A percentile compares a stretch with the other conserved stretches of the same genome.
Conservation (phyloP, 331 rosid species). For the Spiraea crenata region DNA sequence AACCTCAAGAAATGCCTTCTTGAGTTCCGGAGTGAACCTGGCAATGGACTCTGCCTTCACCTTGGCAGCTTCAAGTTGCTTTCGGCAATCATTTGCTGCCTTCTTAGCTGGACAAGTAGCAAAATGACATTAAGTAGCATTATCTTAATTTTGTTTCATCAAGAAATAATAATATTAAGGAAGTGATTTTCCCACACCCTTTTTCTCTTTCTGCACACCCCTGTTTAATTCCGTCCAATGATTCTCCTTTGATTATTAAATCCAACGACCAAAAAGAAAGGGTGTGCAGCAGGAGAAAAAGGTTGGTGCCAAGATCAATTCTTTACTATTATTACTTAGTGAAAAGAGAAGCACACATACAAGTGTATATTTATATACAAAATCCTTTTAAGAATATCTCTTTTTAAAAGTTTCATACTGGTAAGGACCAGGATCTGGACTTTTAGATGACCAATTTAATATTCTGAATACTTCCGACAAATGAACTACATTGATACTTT, state of each 20-base stretch:
- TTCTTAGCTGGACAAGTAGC: conserved; percentile 57
- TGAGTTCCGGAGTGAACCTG: conserved; percentile 62
- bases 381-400: background rate
- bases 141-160: background rate
- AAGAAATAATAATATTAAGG: background rate
- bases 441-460: background rate
- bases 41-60: conserved; percentile 76
- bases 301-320: too few species aligned
- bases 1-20: conserved; percentile 88
- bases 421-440: background rate
- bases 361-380: background rate
- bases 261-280: too few species aligned
- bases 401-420: background rate
- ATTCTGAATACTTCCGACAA: background rate
- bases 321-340: background rate
- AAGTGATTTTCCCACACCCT: too few species aligned
- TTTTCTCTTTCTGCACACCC: too few species aligned
- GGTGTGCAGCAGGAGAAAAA: too few species aligned
- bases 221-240: too few species aligned
- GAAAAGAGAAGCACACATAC: background rate
- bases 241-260: too few species aligned
- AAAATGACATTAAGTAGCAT: conserved; percentile 2
- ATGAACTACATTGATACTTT: background rate
- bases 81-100: conserved; percentile 48
- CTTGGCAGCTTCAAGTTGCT: conserved; percentile 51